Evolutionary conservation across 306 rosid species (phyloP).

Genomic region (Heteromeles arbutifolia): DNA sequence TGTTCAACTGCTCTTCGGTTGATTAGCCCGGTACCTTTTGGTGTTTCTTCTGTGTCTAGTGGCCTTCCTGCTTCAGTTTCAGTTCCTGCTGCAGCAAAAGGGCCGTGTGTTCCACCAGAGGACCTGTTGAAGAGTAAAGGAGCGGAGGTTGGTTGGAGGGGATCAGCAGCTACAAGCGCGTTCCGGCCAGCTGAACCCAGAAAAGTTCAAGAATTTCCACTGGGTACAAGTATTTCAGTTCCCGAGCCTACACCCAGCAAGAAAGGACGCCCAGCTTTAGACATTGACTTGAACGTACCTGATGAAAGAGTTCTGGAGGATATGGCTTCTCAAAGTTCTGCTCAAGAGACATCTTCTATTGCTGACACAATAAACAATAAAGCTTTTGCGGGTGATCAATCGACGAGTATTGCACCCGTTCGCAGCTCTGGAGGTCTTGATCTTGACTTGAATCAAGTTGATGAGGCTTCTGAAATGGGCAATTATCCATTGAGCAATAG

Average conservation of each 20-base stretch:
- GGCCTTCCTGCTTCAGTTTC: slow-evolving; percentile 49
- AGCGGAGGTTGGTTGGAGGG: slow-evolving; percentile 75
- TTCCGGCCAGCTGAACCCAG: slow-evolving; percentile 86
- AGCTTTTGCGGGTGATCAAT: slow-evolving; percentile 14
- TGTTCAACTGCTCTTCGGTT: slow-evolving; percentile 31
- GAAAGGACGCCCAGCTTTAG: slow-evolving; percentile 40
- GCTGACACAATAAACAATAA: slow-evolving; percentile 16
- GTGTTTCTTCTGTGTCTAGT: slow-evolving; percentile 37
- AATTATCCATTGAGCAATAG: slow-evolving; percentile 27
- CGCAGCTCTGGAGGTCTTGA: slow-evolving; percentile 51
- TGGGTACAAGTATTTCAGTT: slow-evolving; percentile 13
- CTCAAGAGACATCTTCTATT: slow-evolving; percentile 7
- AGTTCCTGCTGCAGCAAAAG: slow-evolving; percentile 67
- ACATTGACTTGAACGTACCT: slow-evolving; percentile 63
- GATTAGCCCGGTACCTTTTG: slow-evolving; percentile 46
- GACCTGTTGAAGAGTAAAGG: slow-evolving; percentile 58
- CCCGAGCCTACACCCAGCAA: slow-evolving; percentile 26
- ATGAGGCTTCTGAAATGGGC: slow-evolving; percentile 48
- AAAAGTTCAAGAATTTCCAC: slow-evolving; percentile 36
- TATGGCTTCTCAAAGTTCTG: slow-evolving; percentile 30
- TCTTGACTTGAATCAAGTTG: slow-evolving; percentile 65
- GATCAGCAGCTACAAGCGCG: slow-evolving; percentile 84
- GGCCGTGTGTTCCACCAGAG: slow-evolving; percentile 54
- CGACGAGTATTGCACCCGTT: slow-evolving; percentile 16
- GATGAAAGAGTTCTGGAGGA: slow-evolving; percentile 63